A percentile compares a stretch with the other conserved stretches of the same genome.
These are phyloP conservation scores for Alternaria ventricosa DNA, from an alignment of 2,329 filamentous ascomycete species.

Conservation along the genomic window DNA sequence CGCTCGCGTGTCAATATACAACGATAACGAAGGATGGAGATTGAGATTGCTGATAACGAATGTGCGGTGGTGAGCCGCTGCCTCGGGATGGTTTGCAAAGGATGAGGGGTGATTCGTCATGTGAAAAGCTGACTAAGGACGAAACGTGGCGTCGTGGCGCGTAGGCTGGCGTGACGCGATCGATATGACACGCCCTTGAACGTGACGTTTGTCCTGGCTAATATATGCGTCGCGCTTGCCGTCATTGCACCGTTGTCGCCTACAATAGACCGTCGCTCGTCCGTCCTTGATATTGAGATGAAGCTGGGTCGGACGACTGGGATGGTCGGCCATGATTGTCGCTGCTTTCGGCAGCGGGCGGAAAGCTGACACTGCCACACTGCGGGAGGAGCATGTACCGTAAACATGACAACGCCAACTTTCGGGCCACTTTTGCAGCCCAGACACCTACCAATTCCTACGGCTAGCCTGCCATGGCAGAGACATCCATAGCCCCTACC, in stretches of 20 bases:
- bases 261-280: conserved; percentile 8
- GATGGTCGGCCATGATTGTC: conserved; percentile 12
- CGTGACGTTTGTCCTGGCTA: conserved; percentile 2
- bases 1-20: neutral
- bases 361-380: conserved; percentile 37
- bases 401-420: conserved; percentile 20
- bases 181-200: conserved; percentile 5
- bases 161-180: conserved; percentile 8
- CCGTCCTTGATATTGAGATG: neutral
- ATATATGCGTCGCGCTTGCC: conserved; percentile 15
- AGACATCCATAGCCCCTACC: conserved; percentile 10
- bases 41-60: neutral
- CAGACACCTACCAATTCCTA: conserved; percentile 1
- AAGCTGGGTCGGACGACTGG: conserved; percentile 11
- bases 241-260: conserved; percentile 12
- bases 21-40: neutral
- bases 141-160: conserved; percentile 5
- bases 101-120: neutral
- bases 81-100: neutral
- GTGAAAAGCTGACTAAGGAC: neutral
- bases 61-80: neutral
- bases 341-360: conserved; percentile 29
- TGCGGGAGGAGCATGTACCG: conserved; percentile 22
- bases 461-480: conserved; percentile 28
- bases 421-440: conserved; percentile 10